These are phyloP conservation scores for Xylariaceae sp. DNA, from an alignment of 2,329 filamentous ascomycete species.

Conservation along the genomic window DNA sequence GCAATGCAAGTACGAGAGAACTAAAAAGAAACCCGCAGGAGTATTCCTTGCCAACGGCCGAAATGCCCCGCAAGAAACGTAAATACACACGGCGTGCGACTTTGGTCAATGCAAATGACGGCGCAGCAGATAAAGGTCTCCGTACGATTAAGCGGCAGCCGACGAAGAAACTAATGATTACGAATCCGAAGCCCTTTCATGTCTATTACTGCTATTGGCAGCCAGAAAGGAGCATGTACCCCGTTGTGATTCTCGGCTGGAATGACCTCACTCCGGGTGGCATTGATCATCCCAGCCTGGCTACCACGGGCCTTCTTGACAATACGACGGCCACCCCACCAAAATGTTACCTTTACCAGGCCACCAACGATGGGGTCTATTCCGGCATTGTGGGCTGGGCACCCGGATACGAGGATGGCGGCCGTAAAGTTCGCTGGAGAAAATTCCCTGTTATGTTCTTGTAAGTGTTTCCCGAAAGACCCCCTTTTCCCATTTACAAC, in stretches of 20 bases:
- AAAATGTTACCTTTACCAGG: conserved; percentile 33
- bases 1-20: not conserved
- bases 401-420: conserved; percentile 34
- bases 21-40: conserved; percentile 1
- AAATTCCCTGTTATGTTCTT: conserved; percentile 39
- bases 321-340: conserved; percentile 24
- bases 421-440: conserved; percentile 30
- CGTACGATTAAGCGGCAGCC: not conserved
- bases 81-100: too few species aligned
- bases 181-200: conserved; percentile 29
- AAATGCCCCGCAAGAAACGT: too few species aligned
- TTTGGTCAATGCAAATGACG: not conserved
- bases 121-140: not conserved
- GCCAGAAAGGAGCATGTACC: conserved; percentile 28
- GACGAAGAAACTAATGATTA: conserved; percentile 2
- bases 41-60: not conserved
- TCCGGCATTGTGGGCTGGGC: conserved; percentile 35
- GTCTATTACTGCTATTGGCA: conserved; percentile 34
- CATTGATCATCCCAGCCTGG: conserved; percentile 26
- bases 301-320: conserved; percentile 30
- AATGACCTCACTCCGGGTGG: conserved; percentile 30
- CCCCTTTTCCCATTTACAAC: not conserved
- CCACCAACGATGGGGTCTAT: not conserved
- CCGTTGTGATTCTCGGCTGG: conserved; percentile 37
- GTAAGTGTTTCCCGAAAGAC: conserved; percentile 6